Percentiles rank a stretch among this genome's conserved stretches.
phyloP scores from a whole-genome alignment of 2,329 filamentous ascomycete species.

The Aspergillus viridinutans region DNA sequence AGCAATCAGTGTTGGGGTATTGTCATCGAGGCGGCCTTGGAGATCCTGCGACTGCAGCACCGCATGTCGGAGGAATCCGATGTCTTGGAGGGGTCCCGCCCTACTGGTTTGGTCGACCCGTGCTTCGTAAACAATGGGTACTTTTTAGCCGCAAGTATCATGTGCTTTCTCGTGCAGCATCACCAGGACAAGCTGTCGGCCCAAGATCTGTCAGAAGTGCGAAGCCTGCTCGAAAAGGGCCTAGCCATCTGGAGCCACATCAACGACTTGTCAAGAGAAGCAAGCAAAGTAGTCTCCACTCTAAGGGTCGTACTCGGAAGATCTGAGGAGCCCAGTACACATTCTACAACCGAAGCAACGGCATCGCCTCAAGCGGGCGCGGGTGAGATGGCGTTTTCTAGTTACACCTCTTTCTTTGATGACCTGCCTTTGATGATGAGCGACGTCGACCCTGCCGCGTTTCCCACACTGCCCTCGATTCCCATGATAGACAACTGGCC shows the following conservation, averaged over 20 bases:
- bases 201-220: background rate
- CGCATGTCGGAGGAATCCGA: background rate
- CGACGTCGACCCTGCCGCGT: background rate
- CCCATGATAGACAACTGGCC: background rate
- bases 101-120: background rate
- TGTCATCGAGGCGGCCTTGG: background rate
- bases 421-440: background rate
- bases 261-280: slow-evolving; percentile 1
- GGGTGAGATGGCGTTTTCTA: background rate
- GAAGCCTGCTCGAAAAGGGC: background rate
- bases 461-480: background rate
- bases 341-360: background rate
- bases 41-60: slow-evolving; percentile 1
- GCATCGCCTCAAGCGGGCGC: background rate
- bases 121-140: background rate
- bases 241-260: background rate
- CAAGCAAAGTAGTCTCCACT: background rate
- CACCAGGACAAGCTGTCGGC: background rate
- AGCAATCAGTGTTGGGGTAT: background rate
- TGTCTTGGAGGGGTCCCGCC: background rate
- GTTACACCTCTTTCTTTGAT: background rate
- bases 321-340: background rate
- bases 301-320: background rate
- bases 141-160: background rate
- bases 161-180: background rate